Evolutionary conservation across 768 basidiomycete genomes (phyloP).

Genomic region (Serendipita sp.): DNA sequence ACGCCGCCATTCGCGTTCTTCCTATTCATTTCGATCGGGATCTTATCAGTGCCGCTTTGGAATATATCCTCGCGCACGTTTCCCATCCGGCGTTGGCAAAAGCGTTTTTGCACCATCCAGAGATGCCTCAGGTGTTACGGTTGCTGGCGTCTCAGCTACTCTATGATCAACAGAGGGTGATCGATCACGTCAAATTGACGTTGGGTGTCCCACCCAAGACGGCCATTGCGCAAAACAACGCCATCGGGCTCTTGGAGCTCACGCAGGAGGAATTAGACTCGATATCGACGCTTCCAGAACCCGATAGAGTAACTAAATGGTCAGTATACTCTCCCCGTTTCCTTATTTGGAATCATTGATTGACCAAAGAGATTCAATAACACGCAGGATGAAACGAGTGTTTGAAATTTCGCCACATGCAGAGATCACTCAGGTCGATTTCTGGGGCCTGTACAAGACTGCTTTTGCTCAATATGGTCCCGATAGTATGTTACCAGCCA

Average conservation of each 20-base stretch:
- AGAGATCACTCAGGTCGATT: conserved; percentile 82
- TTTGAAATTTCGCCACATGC: conserved; percentile 60
- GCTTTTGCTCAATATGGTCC: conserved; percentile 49
- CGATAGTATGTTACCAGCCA: conserved; percentile 53
- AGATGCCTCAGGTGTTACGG: conserved; percentile 53
- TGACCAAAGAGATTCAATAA: not conserved
- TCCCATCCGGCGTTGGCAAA: conserved; percentile 61
- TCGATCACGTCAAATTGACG: conserved; percentile 39
- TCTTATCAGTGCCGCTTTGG: conserved; percentile 53
- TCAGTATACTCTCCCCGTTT: conserved; percentile 18
- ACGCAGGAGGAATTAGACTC: conserved; percentile 50
- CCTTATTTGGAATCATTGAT: not conserved
- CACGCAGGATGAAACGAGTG: conserved; percentile 73
- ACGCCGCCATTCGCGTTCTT: conserved; percentile 50
- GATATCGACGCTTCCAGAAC: conserved; percentile 45
- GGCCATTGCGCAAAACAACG: conserved; percentile 36
- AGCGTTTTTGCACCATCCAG: conserved; percentile 52
- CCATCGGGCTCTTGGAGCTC: conserved; percentile 40
- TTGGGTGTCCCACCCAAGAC: conserved; percentile 14
- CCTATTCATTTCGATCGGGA: conserved; percentile 54
- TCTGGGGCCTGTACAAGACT: conserved; percentile 88
- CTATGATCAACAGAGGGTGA: conserved; percentile 56
- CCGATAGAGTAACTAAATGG: conserved; percentile 74
- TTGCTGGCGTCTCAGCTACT: conserved; percentile 52
- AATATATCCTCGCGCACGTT: conserved; percentile 59